phyloP scores from a whole-genome alignment of 2,329 filamentous ascomycete species.

The Sporothrix curviconia region DNA sequence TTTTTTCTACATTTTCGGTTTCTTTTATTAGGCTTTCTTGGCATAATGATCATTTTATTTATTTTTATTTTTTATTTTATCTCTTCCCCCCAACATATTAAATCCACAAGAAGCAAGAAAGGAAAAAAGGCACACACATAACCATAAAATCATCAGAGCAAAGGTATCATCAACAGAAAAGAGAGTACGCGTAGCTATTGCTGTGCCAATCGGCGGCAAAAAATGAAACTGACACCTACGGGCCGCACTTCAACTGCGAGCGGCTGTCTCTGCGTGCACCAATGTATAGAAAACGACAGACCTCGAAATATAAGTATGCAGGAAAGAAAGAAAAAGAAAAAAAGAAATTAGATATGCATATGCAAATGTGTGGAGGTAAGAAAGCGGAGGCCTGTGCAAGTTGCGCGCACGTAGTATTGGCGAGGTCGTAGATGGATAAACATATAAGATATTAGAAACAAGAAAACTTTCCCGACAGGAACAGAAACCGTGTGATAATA shows the following conservation, averaged over 20 bases:
- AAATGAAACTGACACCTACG: neutral
- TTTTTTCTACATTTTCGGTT: too few species aligned
- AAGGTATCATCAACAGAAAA: too few species aligned
- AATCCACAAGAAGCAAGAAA: too few species aligned
- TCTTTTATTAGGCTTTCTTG: neutral
- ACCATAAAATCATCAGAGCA: too few species aligned
- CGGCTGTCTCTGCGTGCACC: neutral
- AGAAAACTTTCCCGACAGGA: neutral
- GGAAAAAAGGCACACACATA: too few species aligned
- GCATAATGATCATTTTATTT: neutral
- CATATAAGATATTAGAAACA: neutral
- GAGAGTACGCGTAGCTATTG: too few species aligned
- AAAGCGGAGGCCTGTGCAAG: too few species aligned
- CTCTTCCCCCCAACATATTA: too few species aligned
- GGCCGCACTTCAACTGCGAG: neutral
- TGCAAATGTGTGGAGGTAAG: too few species aligned
- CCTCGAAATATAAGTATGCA: neutral
- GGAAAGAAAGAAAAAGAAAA: neutral
- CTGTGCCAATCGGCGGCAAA: too few species aligned
- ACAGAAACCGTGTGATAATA: neutral
- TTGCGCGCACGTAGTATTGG: too few species aligned
- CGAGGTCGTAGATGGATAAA: neutral
- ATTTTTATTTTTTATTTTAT: neutral
- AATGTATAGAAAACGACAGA: neutral
- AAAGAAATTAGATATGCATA: neutral